Evolutionary conservation across 2,329 filamentous ascomycete species (phyloP).

Genomic region (Trichoderma lentiforme): DNA sequence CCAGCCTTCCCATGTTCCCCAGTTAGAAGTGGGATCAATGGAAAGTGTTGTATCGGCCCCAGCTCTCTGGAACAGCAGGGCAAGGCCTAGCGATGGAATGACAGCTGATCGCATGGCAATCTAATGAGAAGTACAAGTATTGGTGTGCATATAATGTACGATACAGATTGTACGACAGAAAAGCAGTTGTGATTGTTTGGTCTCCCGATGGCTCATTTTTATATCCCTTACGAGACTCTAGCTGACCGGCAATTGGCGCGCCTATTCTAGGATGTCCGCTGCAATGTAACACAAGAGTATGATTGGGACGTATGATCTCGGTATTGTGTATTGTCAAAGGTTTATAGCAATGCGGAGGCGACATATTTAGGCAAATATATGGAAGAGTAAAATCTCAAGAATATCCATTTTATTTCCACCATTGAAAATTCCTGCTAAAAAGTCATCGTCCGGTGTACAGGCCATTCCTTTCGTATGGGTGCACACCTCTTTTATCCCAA

Average conservation of each 20-base stretch:
- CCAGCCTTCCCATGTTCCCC: slow-evolving; percentile 12
- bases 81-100: neutral
- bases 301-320: neutral
- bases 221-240: neutral
- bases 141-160: neutral
- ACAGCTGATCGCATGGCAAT: neutral
- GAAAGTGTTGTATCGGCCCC: neutral
- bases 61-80: neutral
- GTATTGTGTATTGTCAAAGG: neutral
- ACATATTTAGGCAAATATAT: slow-evolving; percentile 1
- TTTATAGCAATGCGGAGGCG: neutral
- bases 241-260: neutral
- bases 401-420: neutral
- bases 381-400: no score
- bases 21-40: neutral
- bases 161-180: neutral
- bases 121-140: no score
- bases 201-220: neutral
- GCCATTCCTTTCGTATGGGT: no score
- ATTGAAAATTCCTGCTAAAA: neutral
- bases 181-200: neutral
- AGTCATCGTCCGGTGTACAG: no score
- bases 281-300: slow-evolving; percentile 3
- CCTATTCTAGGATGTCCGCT: neutral
- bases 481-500: no score